These are phyloP conservation scores for Elsinoe australis DNA, from an alignment of 2,329 filamentous ascomycete genomes.

Conservation along the genomic window DNA sequence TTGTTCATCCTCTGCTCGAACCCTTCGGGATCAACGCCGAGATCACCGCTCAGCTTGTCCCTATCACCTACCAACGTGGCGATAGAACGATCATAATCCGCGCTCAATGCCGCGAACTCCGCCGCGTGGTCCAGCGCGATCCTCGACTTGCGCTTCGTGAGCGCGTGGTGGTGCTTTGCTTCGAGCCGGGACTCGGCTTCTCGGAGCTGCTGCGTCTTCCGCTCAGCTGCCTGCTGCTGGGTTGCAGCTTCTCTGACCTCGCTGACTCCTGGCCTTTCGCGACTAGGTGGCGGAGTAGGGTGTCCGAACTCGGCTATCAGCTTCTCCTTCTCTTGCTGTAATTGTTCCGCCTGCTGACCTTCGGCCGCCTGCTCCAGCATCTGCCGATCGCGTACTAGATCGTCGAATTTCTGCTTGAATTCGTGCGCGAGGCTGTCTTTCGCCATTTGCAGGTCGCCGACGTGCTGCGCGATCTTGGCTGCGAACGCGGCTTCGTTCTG, in stretches of 20 bases:
- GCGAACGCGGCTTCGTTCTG: constrained; percentile 31
- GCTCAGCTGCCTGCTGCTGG: too few relatives aligned
- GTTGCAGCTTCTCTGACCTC: constrained; percentile 14
- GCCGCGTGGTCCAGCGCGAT: constrained; percentile 31
- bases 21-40: constrained; percentile 27
- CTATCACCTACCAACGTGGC: constrained; percentile 26
- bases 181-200: constrained; percentile 29
- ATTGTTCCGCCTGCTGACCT: constrained; percentile 27
- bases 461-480: constrained; percentile 32
- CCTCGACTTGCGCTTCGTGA: constrained; percentile 31
- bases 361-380: constrained; percentile 28
- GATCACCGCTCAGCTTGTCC: constrained; percentile 28
- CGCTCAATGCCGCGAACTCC: constrained; percentile 28
- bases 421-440: constrained; percentile 30
- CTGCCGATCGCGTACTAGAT: constrained; percentile 27
- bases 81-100: constrained; percentile 31
- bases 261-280: neutral
- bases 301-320: constrained; percentile 26
- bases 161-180: constrained; percentile 28
- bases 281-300: neutral
- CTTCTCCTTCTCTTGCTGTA: constrained; percentile 28
- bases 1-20: constrained; percentile 30
- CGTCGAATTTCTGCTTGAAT: constrained; percentile 30
- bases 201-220: neutral
- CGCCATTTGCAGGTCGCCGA: constrained; percentile 30